Evolutionary conservation across 768 basidiomycete genomes (phyloP), one percentile per base, ranked within the genome.

Genomic region (Daedalea quercina): DNA sequence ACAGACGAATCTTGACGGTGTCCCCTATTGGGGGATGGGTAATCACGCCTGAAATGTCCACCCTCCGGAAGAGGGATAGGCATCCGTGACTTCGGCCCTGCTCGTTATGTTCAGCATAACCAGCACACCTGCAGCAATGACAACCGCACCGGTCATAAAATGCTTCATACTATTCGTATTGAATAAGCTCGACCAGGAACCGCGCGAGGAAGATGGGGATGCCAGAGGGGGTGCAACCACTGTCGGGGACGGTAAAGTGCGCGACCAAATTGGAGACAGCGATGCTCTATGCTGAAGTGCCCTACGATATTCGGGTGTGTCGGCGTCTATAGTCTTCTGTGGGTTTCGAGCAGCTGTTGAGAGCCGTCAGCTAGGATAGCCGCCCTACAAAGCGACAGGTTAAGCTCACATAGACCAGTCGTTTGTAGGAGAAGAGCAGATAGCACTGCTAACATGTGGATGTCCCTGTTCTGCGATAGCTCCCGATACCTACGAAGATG

Each of bases 391-490:
- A 45, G 3, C 37, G 19, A 40, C 6, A 15, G 6, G 28, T 40
- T 3, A 40, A 6, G 31, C 57, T 47, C 28, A 66, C 62, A 50
- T 35, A 46, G 48, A 2, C 60, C 47, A 12, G 51, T 47, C 19
- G 57, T 41, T 33, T 54, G 50, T 2, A 91, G 71, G 2, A 91
- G 68, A n/a, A 90, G 66, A 45, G 80, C 71, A 0, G 87, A 74
- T 3, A 90, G 55, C 80, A 93, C 90, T 0, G 87, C 88, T 15
- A 93, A 72, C 82, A 90, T 84, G 60, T 92, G 89, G 1, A 91
- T 65, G 60, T 93, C 88, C 60, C 80, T 88, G 31, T 70, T 72
- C 7, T 56, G 59, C 13, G 70, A 65, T 26, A 78, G 68, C 52
- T 78, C 72, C 3, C 57, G 53, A 33, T 79, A 73, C 56, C 81